phyloP scores from a whole-genome alignment of 768 basidiomycete genomes.

The Tylopilus sp. region DNA sequence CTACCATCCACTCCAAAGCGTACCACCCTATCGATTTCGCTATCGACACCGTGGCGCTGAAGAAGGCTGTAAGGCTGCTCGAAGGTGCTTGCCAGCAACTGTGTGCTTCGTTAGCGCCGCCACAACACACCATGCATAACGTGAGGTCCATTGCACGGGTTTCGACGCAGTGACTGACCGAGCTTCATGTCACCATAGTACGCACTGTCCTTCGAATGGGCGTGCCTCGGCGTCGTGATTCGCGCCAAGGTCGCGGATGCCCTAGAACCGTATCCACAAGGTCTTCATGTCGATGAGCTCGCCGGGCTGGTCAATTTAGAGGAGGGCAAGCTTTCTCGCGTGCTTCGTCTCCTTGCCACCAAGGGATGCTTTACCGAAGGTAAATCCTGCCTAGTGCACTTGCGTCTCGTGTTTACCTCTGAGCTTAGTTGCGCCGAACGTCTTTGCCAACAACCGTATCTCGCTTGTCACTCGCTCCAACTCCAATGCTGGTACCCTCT shows the following conservation, averaged over 20 bases:
- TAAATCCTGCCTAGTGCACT: background rate
- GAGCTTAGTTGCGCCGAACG: constrained; percentile 21
- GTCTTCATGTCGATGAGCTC: constrained; percentile 27
- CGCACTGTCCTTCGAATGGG: constrained; percentile 24
- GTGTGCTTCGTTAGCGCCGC: constrained; percentile 26
- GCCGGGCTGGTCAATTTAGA: constrained; percentile 23
- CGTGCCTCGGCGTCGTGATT: constrained; percentile 24
- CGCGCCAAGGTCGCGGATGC: constrained; percentile 27
- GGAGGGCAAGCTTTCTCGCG: constrained; percentile 27
- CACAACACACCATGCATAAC: constrained; percentile 28
- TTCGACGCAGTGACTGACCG: background rate
- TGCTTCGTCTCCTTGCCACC: constrained; percentile 30
- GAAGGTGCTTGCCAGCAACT: constrained; percentile 28
- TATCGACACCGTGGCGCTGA: constrained; percentile 17
- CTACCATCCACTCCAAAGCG: constrained; percentile 21
- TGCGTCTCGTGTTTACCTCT: background rate
- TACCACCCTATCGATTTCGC: constrained; percentile 24
- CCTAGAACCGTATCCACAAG: constrained; percentile 23
- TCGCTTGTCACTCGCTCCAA: constrained; percentile 25
- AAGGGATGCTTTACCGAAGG: constrained; percentile 33
- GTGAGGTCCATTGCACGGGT: constrained; percentile 2
- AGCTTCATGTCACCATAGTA: background rate
- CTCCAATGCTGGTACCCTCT: constrained; percentile 9
- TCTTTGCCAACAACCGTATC: constrained; percentile 34
- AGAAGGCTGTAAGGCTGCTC: constrained; percentile 26